These are phyloP conservation scores for Quercus mongolica DNA, from an alignment of 306 rosid genomes.

Conservation along the genomic window DNA sequence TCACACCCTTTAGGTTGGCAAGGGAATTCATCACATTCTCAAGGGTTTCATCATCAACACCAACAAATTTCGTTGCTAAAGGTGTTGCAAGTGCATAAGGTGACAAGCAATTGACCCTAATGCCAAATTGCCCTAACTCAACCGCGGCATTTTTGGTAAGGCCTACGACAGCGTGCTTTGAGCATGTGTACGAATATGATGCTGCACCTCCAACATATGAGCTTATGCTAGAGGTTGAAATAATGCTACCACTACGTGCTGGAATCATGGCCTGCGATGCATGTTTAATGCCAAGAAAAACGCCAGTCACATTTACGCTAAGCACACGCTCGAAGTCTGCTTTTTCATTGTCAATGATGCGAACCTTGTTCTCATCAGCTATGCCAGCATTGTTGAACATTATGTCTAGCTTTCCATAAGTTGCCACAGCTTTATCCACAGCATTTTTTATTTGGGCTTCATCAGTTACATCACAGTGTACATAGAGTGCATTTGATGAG, in stretches of 20 bases:
- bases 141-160: conserved; percentile 68
- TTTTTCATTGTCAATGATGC: conserved; percentile 57
- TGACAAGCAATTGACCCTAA: conserved; percentile 74
- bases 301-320: conserved; percentile 54
- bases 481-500: conserved; percentile 27
- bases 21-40: conserved; percentile 34
- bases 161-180: conserved; percentile 76
- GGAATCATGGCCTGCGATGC: conserved; percentile 71
- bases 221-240: conserved; percentile 56
- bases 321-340: conserved; percentile 70
- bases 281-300: conserved; percentile 71
- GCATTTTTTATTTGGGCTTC: conserved; percentile 60
- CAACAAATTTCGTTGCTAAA: conserved; percentile 41
- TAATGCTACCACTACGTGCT: conserved; percentile 43
- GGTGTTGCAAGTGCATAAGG: conserved; percentile 69
- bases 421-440: conserved; percentile 26
- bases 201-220: conserved; percentile 63
- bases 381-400: conserved; percentile 88
- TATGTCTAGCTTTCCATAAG: conserved; percentile 64
- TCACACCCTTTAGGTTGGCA: conserved; percentile 62
- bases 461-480: conserved; percentile 70
- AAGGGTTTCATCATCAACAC: conserved; percentile 34
- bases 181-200: conserved; percentile 61
- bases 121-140: conserved; percentile 78
- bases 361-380: conserved; percentile 32